Percentiles rank a stretch among this genome's conserved stretches.
Evolutionary conservation across 176 grass and related monocot genomes (phyloP).

Genomic region (Avena atlantica): DNA sequence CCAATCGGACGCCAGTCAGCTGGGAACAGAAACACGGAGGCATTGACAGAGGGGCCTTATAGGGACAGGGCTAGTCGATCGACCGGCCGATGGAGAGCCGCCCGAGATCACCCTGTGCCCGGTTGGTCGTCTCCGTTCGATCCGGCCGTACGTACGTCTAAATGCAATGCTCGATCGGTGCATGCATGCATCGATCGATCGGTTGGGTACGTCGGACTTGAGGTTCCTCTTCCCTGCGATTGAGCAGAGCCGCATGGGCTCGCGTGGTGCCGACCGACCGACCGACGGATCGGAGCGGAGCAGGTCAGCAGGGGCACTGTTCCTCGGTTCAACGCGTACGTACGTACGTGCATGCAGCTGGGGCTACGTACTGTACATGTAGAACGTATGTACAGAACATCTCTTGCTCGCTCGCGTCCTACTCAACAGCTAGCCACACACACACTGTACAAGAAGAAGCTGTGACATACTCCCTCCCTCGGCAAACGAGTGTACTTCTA

Average conservation of each 20-base stretch:
- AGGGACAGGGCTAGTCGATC: neutral
- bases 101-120: too few relatives aligned
- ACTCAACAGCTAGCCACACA: too few relatives aligned
- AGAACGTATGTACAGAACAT: too few relatives aligned
- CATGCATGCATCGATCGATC: neutral
- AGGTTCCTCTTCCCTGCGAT: neutral
- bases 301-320: neutral
- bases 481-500: too few relatives aligned
- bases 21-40: neutral
- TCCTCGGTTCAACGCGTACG: slow-evolving; percentile 3
- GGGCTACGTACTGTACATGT: too few relatives aligned
- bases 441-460: too few relatives aligned
- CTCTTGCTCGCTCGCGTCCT: too few relatives aligned
- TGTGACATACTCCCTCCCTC: too few relatives aligned
- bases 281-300: too few relatives aligned
- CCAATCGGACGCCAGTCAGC: neutral
- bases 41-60: neutral
- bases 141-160: neutral
- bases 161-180: neutral
- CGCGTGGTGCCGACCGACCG: neutral
- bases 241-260: neutral
- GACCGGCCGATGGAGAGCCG: neutral
- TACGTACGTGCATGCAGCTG: too few relatives aligned
- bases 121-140: neutral
- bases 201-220: too few relatives aligned